A percentile compares a stretch with the other conserved stretches of the same genome.
Evolutionary conservation across 306 rosid species (phyloP).

Genomic region (Vicia sativa): DNA sequence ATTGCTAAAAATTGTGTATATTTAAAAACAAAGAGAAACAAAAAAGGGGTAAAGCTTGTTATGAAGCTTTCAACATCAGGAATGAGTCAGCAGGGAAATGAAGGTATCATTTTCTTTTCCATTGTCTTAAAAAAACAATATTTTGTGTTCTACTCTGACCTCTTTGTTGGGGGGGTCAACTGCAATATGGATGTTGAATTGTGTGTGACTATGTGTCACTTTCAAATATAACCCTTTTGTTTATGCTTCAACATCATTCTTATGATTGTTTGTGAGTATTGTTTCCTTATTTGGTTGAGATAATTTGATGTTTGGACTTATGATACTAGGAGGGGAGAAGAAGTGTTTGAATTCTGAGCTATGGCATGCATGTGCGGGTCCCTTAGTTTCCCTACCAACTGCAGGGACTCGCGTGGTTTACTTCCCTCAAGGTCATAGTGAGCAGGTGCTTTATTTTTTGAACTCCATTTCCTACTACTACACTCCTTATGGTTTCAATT

Average conservation of each 20-base stretch:
- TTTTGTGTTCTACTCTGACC: slow-evolving; percentile 1
- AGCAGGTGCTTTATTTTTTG: slow-evolving; percentile 53
- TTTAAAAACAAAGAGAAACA: slow-evolving; percentile 27
- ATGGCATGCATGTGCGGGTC: slow-evolving; percentile 95
- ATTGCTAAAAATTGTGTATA: slow-evolving; percentile 34
- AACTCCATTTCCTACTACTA: not conserved
- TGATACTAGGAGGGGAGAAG: slow-evolving; percentile 63
- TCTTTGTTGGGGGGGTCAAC: slow-evolving; percentile 38
- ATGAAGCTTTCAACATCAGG: slow-evolving; percentile 92
- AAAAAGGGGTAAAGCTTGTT: slow-evolving; percentile 45
- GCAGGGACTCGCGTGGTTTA: slow-evolving; percentile 78
- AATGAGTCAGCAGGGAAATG: slow-evolving; percentile 78
- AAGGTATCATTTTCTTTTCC: slow-evolving; percentile 58
- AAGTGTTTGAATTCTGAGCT: slow-evolving; percentile 88
- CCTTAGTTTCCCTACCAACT: slow-evolving; percentile 77
- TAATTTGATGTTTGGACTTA: slow-evolving; percentile 38
- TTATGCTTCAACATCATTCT: slow-evolving; percentile 23
- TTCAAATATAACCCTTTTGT: slow-evolving; percentile 31
- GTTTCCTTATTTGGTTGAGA: not conserved
- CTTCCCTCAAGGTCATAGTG: slow-evolving; percentile 91
- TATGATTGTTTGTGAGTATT: slow-evolving; percentile 10
- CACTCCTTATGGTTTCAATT: slow-evolving; percentile 17
- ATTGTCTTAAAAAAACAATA: not conserved
- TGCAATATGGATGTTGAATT: slow-evolving; percentile 4
- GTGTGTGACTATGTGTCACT: slow-evolving; percentile 31